Base-by-base conservation (phyloP, 495 filamentous ascomycete species). In the Achaetomiella virescens region DNA sequence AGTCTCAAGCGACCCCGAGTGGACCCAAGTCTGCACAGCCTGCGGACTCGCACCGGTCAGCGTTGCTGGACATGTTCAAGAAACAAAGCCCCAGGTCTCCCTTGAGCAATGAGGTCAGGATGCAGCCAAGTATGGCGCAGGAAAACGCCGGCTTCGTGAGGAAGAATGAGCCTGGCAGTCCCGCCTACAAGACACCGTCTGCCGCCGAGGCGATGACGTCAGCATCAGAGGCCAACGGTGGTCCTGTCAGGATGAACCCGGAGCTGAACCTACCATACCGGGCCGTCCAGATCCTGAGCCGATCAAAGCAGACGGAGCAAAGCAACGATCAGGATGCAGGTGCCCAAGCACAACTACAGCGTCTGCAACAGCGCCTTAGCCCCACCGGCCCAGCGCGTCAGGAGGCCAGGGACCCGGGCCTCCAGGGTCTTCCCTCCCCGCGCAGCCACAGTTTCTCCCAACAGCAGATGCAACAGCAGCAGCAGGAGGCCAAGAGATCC, bases 21-120 rank as follows among this genome's bases (percentile, higher is more conserved):
- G 38, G 35, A 29, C 24, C 60, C 15, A 65, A 65, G 29, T 63
- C 66, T 15, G 45, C 42, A 6, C 67, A 67, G 6, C 64, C 71
- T 9, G 70, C 70, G 12, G 78, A 79, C 20, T 62, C 69, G 25
- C 77, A 81, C 51, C 69, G 72, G 29, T 71, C 68, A 10, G 63
- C 70, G 2, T 60, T 81, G 40, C 63, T 81, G 22, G 72, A 71
- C 49, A 72, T 81, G 55, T 79, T 81, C 65, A 80, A 78, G 58
- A 72, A 67, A 35, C n/a, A 59, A 24, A 61, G 48, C n/a, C 61
- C 62, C 4, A 17, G 60, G 21, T 64, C 61, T 17, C 61, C 68
- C 1, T 22, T 58, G 17, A 58, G 62, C 31, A 62, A 66, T 52
- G 66, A 66, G 10, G 52, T 62, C 10, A 62, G 52, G 12, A 55